Conservation (phyloP, 768 basidiomycete genomes). For the Neoboletus magnificus region DNA sequence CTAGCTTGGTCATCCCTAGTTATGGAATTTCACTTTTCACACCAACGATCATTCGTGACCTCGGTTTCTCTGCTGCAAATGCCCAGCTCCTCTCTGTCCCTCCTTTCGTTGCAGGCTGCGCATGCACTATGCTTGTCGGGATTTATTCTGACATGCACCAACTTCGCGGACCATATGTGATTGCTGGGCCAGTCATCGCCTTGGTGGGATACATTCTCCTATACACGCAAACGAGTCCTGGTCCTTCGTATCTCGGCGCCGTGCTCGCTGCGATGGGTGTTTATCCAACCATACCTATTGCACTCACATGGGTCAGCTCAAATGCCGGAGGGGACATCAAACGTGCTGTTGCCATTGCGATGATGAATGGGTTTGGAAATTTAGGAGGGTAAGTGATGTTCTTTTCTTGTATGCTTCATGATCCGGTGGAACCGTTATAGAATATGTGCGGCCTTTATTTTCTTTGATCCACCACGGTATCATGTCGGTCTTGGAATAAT, state of each 20-base stretch:
- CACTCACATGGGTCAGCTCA: conserved; percentile 50
- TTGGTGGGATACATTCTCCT: conserved; percentile 49
- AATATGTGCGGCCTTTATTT: conserved; percentile 41
- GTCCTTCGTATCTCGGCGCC: conserved; percentile 38
- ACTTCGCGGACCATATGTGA: conserved; percentile 46
- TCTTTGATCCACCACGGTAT: conserved; percentile 37
- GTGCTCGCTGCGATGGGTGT: conserved; percentile 49
- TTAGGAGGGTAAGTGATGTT: conserved; percentile 44
- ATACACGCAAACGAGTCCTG: conserved; percentile 29
- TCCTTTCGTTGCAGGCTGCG: conserved; percentile 43
- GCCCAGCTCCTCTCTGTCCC: conserved; percentile 48
- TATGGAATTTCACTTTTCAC: not conserved
- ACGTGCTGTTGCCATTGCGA: conserved; percentile 46
- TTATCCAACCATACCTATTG: conserved; percentile 42
- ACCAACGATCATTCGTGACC: conserved; percentile 31
- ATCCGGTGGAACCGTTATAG: conserved; percentile 17
- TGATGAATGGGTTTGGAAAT: conserved; percentile 54
- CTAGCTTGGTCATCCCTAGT: not conserved
- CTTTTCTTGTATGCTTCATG: not conserved
- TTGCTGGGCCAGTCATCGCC: conserved; percentile 36
- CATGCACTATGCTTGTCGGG: conserved; percentile 38
- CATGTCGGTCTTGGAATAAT: conserved; percentile 31
- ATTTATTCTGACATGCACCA: conserved; percentile 40
- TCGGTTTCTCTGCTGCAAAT: conserved; percentile 47
- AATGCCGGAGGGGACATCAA: conserved; percentile 55